phyloP scores from a whole-genome alignment of 2,329 filamentous ascomycete species.

The Aspergillus aculeatus region DNA sequence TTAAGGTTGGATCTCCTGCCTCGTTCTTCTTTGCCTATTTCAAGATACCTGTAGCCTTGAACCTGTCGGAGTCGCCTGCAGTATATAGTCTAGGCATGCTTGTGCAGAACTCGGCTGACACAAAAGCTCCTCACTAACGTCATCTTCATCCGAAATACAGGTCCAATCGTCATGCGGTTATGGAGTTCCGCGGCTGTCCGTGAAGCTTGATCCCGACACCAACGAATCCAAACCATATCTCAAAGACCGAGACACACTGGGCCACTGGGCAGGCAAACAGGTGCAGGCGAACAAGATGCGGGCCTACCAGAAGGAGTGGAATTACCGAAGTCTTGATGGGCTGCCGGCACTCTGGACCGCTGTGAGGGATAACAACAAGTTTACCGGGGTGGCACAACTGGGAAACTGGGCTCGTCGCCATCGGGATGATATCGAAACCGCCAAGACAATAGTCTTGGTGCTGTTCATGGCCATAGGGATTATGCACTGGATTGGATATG shows the following conservation, averaged over 20 bases:
- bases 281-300: constrained; percentile 51
- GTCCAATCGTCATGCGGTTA: constrained; percentile 66
- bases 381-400: constrained; percentile 45
- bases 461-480: constrained; percentile 21
- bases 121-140: background rate
- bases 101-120: background rate
- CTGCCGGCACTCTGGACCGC: constrained; percentile 58
- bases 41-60: background rate
- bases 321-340: constrained; percentile 58
- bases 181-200: constrained; percentile 57
- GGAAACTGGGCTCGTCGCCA: constrained; percentile 20
- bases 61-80: background rate
- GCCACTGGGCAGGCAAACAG: constrained; percentile 51
- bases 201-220: constrained; percentile 36
- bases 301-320: constrained; percentile 59
- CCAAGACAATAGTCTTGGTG: constrained; percentile 19
- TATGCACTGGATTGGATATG: constrained; percentile 18
- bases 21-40: background rate
- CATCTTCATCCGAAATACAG: background rate
- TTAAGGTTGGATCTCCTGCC: constrained; percentile 47
- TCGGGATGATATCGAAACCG: constrained; percentile 22
- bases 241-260: constrained; percentile 57
- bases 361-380: constrained; percentile 51
- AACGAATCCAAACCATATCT: constrained; percentile 36
- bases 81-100: background rate